A percentile compares a stretch with the other conserved stretches of the same genome.
phyloP scores from a whole-genome alignment of 1,284 basidiomycete genomes.

The Rhizoctonia solani region DNA sequence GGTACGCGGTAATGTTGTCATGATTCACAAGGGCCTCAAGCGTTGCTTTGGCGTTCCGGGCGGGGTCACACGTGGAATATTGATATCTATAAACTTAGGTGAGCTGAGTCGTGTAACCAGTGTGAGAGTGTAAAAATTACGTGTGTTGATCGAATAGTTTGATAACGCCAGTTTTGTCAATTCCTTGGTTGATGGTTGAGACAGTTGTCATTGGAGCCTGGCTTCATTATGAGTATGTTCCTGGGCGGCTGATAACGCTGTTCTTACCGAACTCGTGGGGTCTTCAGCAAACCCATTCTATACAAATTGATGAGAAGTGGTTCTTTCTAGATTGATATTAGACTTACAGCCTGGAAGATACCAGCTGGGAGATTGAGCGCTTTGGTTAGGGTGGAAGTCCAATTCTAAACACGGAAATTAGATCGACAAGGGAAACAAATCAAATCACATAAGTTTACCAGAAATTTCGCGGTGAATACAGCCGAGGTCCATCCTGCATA shows the following conservation, averaged over 20 bases:
- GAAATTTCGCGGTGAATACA: conserved; percentile 46
- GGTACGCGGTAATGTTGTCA: conserved; percentile 47
- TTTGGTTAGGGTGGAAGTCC: conserved; percentile 44
- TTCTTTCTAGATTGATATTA: background rate
- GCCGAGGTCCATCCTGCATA: conserved; percentile 45
- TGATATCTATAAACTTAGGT: conserved; percentile 44
- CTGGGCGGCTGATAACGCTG: background rate
- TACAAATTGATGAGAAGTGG: background rate
- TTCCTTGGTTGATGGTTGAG: conserved; percentile 45
- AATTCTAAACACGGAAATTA: conserved; percentile 40
- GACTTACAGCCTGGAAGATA: conserved; percentile 45
- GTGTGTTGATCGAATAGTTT: conserved; percentile 47
- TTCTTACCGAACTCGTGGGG: conserved; percentile 41
- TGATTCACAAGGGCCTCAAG: conserved; percentile 47
- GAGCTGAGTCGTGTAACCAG: background rate
- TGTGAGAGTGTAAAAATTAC: conserved; percentile 32
- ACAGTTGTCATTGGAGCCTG: conserved; percentile 45
- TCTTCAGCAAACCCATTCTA: conserved; percentile 44
- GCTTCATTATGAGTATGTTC: background rate
- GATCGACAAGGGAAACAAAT: background rate
- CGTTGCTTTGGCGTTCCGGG: conserved; percentile 46
- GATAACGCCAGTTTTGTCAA: conserved; percentile 44
- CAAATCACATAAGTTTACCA: conserved; percentile 40
- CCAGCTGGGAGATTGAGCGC: conserved; percentile 43
- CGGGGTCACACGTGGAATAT: conserved; percentile 49